These are phyloP conservation scores for Hypoxylon sp. DNA, from an alignment of 2,329 filamentous ascomycete species.

Conservation along the genomic window DNA sequence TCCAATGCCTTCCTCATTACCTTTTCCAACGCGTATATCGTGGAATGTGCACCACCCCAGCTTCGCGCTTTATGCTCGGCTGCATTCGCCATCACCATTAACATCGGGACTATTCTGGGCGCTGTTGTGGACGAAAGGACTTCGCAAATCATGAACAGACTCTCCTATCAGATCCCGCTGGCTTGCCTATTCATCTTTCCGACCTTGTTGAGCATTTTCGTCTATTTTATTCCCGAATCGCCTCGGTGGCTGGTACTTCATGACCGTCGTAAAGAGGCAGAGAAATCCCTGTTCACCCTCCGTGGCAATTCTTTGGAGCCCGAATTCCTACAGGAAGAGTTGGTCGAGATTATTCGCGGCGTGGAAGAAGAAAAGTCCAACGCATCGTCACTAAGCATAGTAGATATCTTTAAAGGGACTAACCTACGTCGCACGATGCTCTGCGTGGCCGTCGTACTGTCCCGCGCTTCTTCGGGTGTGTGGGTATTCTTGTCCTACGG, in stretches of 20 bases:
- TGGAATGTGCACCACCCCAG: conserved; percentile 43
- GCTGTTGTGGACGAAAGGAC: conserved; percentile 36
- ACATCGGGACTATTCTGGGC: conserved; percentile 35
- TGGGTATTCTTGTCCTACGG: conserved; percentile 48
- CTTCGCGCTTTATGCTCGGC: conserved; percentile 35
- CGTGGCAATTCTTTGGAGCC: conserved; percentile 39
- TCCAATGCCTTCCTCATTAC: conserved; percentile 47
- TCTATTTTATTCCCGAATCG: conserved; percentile 47
- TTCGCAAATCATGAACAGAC: conserved; percentile 34
- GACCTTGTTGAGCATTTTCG: conserved; percentile 29
- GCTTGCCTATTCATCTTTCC: conserved; percentile 39
- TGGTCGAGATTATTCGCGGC: conserved; percentile 42
- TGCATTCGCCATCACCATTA: conserved; percentile 32
- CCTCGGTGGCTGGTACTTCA: conserved; percentile 49
- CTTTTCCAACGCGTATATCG: conserved; percentile 46
- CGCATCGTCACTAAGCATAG: conserved; percentile 27
- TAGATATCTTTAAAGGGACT: conserved; percentile 44
- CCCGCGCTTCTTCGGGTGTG: conserved; percentile 45
- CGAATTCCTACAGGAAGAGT: conserved; percentile 41
- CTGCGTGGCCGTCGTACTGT: conserved; percentile 40
- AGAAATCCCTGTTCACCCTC: conserved; percentile 42
- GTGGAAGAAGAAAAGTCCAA: conserved; percentile 43
- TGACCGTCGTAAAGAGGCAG: conserved; percentile 45
- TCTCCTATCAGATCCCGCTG: conserved; percentile 39
- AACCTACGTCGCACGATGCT: conserved; percentile 43